Evolutionary conservation across 306 rosid genomes (phyloP).

Genomic region (Hylodesmum podocarpum): DNA sequence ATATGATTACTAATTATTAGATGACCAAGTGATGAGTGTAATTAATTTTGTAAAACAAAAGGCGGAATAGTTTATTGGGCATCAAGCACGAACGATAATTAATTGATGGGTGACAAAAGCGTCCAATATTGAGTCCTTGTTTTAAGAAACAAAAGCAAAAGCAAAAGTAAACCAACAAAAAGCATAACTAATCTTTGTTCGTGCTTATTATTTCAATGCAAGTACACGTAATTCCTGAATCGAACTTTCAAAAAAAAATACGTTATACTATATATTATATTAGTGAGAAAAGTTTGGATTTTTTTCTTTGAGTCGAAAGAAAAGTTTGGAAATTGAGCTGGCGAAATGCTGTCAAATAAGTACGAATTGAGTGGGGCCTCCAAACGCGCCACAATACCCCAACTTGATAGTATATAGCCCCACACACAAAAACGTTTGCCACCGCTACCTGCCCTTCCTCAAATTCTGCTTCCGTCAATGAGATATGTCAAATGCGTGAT

Average conservation of each 20-base stretch:
- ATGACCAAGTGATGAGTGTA: too few species aligned
- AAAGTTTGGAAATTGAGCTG: conserved; percentile 22
- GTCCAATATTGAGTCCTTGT: neutral
- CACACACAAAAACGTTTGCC: conserved; percentile 15
- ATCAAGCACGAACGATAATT: neutral
- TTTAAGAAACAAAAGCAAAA: neutral
- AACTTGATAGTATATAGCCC: conserved; percentile 16
- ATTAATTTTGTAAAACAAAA: neutral
- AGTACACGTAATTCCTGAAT: neutral
- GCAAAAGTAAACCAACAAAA: neutral
- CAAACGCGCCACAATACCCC: conserved; percentile 24
- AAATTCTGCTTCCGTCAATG: neutral
- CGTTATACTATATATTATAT: neutral
- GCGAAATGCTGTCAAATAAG: conserved; percentile 24
- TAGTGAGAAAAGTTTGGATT: neutral
- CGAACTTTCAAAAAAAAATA: neutral
- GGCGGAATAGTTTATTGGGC: neutral
- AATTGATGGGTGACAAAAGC: neutral
- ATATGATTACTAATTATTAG: too few species aligned
- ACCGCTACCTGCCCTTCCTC: conserved; percentile 24
- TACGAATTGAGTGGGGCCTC: conserved; percentile 14
- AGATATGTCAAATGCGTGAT: neutral
- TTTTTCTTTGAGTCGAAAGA: neutral
- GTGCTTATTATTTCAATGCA: neutral
- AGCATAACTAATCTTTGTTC: neutral